Conservation (phyloP, 345 rosid species). For the Gossypium ekmanianum region DNA sequence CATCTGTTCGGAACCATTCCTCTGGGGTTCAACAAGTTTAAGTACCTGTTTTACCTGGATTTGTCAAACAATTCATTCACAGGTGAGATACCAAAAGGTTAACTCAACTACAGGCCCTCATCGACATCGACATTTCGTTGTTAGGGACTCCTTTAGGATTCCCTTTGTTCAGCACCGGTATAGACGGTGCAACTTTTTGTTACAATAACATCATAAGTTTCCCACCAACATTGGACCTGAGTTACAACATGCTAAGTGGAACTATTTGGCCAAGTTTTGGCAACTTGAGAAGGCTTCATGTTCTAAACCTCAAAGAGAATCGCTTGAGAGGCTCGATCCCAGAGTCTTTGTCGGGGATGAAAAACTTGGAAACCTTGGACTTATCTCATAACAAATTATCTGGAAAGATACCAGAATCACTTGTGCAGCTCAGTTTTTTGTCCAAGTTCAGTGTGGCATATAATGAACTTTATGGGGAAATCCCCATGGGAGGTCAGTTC, state of each 20-base stretch:
- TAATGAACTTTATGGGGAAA: conserved; percentile 50
- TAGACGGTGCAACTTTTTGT: not conserved
- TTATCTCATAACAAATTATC: conserved; percentile 13
- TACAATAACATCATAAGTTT: conserved; percentile 23
- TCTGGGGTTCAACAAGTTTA: no score
- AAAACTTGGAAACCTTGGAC: conserved; percentile 16
- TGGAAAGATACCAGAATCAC: conserved; percentile 19
- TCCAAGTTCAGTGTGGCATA: conserved; percentile 44
- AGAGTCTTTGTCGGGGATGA: conserved; percentile 9
- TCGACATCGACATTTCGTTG: not conserved
- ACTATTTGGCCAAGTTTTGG: conserved; percentile 18
- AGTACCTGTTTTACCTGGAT: conserved; percentile 30
- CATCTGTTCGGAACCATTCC: not conserved
- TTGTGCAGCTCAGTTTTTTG: conserved; percentile 16
- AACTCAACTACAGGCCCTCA: conserved; percentile 18
- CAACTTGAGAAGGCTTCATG: conserved; percentile 17
- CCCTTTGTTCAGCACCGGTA: not conserved
- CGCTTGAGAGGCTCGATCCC: conserved; percentile 14
- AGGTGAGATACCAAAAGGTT: conserved; percentile 28
- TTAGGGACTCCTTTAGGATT: not conserved
- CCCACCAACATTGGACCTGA: conserved; percentile 27
- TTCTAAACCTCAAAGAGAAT: conserved; percentile 10
- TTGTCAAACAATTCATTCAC: conserved; percentile 31
- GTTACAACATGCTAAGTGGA: conserved; percentile 21
- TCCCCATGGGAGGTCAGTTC: conserved; percentile 66